Evolutionary conservation across 495 filamentous ascomycete genomes (phyloP).

Genomic region (Letharia columbiana): DNA sequence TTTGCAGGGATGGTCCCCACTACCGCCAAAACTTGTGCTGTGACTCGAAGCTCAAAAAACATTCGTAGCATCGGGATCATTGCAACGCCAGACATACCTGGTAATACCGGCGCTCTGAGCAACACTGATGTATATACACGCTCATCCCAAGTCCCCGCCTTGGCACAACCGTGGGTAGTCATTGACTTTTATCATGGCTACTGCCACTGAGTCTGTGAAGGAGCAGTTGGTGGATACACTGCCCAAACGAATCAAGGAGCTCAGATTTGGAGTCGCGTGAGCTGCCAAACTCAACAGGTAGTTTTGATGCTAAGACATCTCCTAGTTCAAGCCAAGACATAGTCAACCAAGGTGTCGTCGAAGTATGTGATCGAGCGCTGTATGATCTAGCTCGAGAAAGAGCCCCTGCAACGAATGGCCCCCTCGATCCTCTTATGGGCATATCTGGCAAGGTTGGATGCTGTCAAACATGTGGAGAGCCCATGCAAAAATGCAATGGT

Average conservation of each 20-base stretch:
- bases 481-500: conserved; percentile 73
- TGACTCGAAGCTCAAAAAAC: conserved; percentile 10
- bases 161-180: conserved; percentile 6
- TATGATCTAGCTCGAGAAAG: conserved; percentile 76
- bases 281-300: conserved; percentile 26
- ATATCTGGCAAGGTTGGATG: conserved; percentile 66
- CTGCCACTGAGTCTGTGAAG: conserved; percentile 55
- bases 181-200: conserved; percentile 35
- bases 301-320: conserved; percentile 24
- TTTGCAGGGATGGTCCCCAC: background rate
- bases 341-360: conserved; percentile 83
- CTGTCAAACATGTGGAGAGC: conserved; percentile 75
- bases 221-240: conserved; percentile 79
- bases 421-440: conserved; percentile 79
- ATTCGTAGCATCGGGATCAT: background rate
- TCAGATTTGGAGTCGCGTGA: conserved; percentile 89
- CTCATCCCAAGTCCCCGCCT: background rate
- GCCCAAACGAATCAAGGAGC: conserved; percentile 82
- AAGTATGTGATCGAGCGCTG: conserved; percentile 82
- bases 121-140: background rate
- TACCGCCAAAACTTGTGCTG: conserved; percentile 6
- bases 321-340: conserved; percentile 75
- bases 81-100: conserved; percentile 3
- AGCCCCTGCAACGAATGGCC: conserved; percentile 64
- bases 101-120: background rate